phyloP scores from a whole-genome alignment of 768 basidiomycete species.

The Hypholoma sublateritium region DNA sequence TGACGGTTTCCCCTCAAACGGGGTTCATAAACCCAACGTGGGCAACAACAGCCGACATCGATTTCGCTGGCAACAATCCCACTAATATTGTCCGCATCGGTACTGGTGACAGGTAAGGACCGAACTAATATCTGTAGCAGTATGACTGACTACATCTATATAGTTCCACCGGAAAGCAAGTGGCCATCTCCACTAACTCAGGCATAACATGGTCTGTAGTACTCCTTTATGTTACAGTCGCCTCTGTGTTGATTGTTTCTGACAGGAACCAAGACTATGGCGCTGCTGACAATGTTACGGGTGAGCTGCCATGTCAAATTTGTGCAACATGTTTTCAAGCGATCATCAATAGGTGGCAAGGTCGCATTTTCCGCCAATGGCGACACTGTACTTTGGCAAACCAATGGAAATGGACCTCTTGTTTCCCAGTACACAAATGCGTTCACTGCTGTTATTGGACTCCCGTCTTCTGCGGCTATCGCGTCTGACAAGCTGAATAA shows the following conservation, averaged over 20 bases:
- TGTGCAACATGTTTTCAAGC: not conserved
- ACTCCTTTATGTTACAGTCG: too few species aligned
- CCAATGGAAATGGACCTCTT: slow-evolving; percentile 44
- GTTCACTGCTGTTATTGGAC: slow-evolving; percentile 48
- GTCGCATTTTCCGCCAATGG: slow-evolving; percentile 53
- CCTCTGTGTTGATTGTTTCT: not conserved
- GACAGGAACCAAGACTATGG: slow-evolving; percentile 51
- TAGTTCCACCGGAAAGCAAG: slow-evolving; percentile 49
- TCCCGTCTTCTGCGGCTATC: slow-evolving; percentile 54
- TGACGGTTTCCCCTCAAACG: slow-evolving; percentile 39
- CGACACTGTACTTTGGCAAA: slow-evolving; percentile 59
- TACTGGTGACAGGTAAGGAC: slow-evolving; percentile 41
- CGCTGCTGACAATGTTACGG: slow-evolving; percentile 46
- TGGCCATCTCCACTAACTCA: slow-evolving; percentile 55
- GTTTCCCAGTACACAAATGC: slow-evolving; percentile 50
- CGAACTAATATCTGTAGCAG: not conserved
- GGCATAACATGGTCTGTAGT: slow-evolving; percentile 48
- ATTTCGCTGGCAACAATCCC: slow-evolving; percentile 53
- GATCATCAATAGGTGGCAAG: slow-evolving; percentile 30
- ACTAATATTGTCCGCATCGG: slow-evolving; percentile 52
- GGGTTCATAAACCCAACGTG: slow-evolving; percentile 47
- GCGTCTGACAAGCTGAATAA: slow-evolving; percentile 64
- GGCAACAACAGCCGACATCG: slow-evolving; percentile 46
- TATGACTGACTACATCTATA: not conserved
- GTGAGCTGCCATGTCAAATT: slow-evolving; percentile 15